phyloP scores from a whole-genome alignment of 2,329 filamentous ascomycete genomes.

The Paramyrothecium sp. region DNA sequence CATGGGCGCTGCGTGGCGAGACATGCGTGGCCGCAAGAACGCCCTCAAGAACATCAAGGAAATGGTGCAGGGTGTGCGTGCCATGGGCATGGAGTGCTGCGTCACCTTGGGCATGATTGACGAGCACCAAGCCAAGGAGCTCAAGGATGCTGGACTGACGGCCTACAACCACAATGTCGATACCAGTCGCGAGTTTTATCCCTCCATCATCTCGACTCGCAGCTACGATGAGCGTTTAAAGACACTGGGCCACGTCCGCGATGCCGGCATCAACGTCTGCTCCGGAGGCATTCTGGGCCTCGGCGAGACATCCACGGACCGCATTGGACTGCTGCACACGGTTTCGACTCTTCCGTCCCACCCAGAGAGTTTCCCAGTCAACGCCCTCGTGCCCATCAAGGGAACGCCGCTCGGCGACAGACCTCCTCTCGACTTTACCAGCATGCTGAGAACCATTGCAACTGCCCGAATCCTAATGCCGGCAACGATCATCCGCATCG shows the following conservation, averaged over 20 bases:
- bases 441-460: constrained; percentile 78
- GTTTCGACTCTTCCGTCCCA: constrained; percentile 77
- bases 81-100: constrained; percentile 84
- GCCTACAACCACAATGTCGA: constrained; percentile 96
- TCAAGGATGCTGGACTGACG: constrained; percentile 81
- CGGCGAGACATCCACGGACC: constrained; percentile 75
- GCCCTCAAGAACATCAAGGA: constrained; percentile 79
- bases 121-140: constrained; percentile 72
- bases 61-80: constrained; percentile 81
- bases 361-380: constrained; percentile 89
- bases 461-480: constrained; percentile 83
- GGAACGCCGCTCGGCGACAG: constrained; percentile 81
- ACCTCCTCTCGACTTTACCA: constrained; percentile 72
- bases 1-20: constrained; percentile 92
- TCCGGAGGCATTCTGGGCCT: constrained; percentile 85
- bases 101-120: constrained; percentile 96
- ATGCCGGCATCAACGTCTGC: constrained; percentile 87
- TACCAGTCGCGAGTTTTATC: constrained; percentile 86
- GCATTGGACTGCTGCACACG: constrained; percentile 80
- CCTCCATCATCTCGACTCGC: constrained; percentile 79
- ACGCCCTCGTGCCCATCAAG: constrained; percentile 86
- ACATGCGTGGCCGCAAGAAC: constrained; percentile 89
- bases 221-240: constrained; percentile 83
- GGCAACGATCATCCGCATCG: constrained; percentile 80
- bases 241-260: constrained; percentile 76